A percentile compares a stretch with the other conserved stretches of the same genome.
phyloP scores from a whole-genome alignment of 2,329 filamentous ascomycete species.

The Emergomyces pasteurianus region DNA sequence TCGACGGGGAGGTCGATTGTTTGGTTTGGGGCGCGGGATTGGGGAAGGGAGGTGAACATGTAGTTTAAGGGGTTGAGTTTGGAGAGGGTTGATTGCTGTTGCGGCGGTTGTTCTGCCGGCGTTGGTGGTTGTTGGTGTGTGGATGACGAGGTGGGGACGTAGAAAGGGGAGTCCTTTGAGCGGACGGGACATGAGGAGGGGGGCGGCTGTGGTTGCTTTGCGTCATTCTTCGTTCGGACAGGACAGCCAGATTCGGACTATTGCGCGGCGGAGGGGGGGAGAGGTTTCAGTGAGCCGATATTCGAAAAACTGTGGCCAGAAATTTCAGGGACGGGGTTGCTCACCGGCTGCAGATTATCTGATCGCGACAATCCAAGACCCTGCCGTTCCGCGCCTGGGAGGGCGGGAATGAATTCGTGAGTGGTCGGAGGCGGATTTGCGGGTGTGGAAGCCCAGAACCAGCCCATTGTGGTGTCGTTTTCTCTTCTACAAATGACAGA shows the following conservation, averaged over 20 bases:
- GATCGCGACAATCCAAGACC: conserved; percentile 27
- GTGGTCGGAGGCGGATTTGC: conserved; percentile 21
- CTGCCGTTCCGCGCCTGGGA: conserved; percentile 32
- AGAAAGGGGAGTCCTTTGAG: conserved; percentile 41
- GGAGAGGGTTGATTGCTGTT: conserved; percentile 43
- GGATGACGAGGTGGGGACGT: conserved; percentile 23
- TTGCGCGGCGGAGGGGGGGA: conserved; percentile 8
- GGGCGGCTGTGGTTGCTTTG: neutral
- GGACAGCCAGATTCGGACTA: conserved; percentile 61
- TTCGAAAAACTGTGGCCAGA: conserved; percentile 7
- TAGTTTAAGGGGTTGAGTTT: conserved; percentile 76
- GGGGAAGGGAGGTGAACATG: conserved; percentile 83
- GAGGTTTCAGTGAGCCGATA: conserved; percentile 3
- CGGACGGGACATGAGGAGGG: conserved; percentile 33
- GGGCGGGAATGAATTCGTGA: conserved; percentile 11
- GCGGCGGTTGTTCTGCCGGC: conserved; percentile 22
- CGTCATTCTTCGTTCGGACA: conserved; percentile 43
- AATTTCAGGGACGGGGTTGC: neutral
- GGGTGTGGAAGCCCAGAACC: conserved; percentile 54
- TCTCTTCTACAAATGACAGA: neutral
- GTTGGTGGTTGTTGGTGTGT: conserved; percentile 20
- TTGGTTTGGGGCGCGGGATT: conserved; percentile 64
- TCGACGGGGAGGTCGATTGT: conserved; percentile 60
- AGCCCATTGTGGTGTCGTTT: conserved; percentile 43
- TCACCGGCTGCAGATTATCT: neutral